Evolutionary conservation across 495 filamentous ascomycete genomes (phyloP).

Genomic region (Hypoxylon intermedium): DNA sequence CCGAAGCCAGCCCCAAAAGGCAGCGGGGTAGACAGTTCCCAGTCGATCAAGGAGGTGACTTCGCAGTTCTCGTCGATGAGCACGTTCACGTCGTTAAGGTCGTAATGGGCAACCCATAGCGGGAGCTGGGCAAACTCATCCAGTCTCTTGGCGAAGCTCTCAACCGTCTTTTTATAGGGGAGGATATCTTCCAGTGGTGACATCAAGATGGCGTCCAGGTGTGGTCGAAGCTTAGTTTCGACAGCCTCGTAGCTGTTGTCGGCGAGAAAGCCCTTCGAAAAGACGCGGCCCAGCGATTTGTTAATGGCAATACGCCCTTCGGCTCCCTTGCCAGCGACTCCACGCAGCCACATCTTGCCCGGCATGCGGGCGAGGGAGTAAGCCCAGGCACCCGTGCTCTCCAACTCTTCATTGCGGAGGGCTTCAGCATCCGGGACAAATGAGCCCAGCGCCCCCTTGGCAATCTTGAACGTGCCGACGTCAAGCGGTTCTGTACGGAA

Average conservation of each 20-base stretch:
- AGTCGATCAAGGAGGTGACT: constrained; percentile 45
- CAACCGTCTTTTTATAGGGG: constrained; percentile 25
- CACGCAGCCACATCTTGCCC: constrained; percentile 39
- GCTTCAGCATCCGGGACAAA: constrained; percentile 38
- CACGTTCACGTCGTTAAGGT: constrained; percentile 47
- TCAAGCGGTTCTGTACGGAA: constrained; percentile 43
- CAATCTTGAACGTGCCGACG: constrained; percentile 37
- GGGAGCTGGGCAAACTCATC: constrained; percentile 41
- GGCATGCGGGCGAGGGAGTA: constrained; percentile 40
- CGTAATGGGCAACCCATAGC: constrained; percentile 41
- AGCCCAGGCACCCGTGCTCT: constrained; percentile 36
- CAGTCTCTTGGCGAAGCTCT: constrained; percentile 35
- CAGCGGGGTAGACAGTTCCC: constrained; percentile 46
- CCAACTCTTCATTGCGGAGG: constrained; percentile 37
- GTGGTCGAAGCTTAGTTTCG: constrained; percentile 36
- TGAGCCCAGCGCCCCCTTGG: constrained; percentile 34
- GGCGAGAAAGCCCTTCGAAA: constrained; percentile 36
- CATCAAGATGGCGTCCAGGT: constrained; percentile 40
- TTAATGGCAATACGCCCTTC: constrained; percentile 35
- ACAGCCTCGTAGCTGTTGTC: constrained; percentile 37
- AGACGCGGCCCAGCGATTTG: constrained; percentile 31
- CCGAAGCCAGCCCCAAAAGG: constrained; percentile 46
- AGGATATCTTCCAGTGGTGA: constrained; percentile 36
- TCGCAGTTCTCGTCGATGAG: constrained; percentile 44
- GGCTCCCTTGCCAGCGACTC: constrained; percentile 34